Evolutionary conservation across 441 rosid genomes (phyloP).

Genomic region (Syzygium malaccense): DNA sequence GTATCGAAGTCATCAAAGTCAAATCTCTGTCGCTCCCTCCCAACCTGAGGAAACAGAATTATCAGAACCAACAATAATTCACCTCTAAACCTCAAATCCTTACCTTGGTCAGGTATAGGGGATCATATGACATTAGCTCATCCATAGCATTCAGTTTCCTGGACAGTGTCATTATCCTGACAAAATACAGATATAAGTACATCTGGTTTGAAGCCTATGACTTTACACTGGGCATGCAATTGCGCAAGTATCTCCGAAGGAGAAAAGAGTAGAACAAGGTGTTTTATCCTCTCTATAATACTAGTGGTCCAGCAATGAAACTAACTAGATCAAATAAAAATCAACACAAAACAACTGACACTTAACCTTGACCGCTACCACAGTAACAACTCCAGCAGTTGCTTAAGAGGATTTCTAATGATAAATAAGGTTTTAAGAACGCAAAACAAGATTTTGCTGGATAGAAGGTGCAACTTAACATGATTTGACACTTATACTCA

Average conservation of each 20-base stretch:
- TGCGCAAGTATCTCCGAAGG: neutral
- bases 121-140: slow-evolving; percentile 71
- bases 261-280: neutral
- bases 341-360: neutral
- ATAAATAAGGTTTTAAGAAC: neutral
- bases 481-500: neutral
- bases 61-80: neutral
- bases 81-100: neutral
- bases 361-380: neutral
- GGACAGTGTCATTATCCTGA: slow-evolving; percentile 80
- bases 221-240: neutral
- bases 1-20: slow-evolving; percentile 88
- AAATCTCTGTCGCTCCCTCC: slow-evolving; percentile 81
- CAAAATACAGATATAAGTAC: neutral
- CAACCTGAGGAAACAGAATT: slow-evolving; percentile 38
- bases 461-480: neutral
- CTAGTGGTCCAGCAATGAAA: neutral
- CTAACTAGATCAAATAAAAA: neutral
- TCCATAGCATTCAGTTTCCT: slow-evolving; percentile 78
- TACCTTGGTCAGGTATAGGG: slow-evolving; percentile 76
- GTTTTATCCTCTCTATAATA: neutral
- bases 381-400: neutral
- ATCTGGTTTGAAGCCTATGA: neutral
- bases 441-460: neutral
- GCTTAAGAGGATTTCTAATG: neutral